Percentiles rank a stretch among this genome's conserved stretches.
Conservation (phyloP, 1,284 basidiomycete genomes). For the Boletellus deceptivus region DNA sequence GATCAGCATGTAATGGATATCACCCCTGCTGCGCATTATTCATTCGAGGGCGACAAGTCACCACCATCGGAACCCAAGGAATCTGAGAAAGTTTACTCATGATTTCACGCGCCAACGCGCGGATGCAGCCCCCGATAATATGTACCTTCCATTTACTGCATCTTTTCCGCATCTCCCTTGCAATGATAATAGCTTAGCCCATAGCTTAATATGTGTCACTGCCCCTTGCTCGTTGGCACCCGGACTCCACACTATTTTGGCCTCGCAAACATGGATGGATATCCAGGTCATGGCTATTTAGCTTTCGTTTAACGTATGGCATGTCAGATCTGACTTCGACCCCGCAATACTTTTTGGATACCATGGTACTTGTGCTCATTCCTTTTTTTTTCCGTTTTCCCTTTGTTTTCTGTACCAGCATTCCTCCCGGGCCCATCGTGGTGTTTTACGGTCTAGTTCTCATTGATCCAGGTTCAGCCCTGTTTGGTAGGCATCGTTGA, state of each 20-base stretch:
- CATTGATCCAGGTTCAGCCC: constrained; percentile 3
- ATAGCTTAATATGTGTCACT: constrained; percentile 17
- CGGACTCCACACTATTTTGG: constrained; percentile 8
- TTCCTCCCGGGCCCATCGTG: constrained; percentile 4
- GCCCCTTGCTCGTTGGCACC: constrained; percentile 10
- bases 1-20: constrained; percentile 23
- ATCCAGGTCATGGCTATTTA: constrained; percentile 14
- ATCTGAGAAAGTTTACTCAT: constrained; percentile 32
- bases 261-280: constrained; percentile 12
- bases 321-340: constrained; percentile 14
- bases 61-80: constrained; percentile 19
- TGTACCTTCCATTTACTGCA: constrained; percentile 28
- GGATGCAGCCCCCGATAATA: constrained; percentile 8
- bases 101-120: constrained; percentile 9
- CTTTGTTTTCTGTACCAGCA: constrained; percentile 8
- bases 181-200: constrained; percentile 20
- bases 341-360: constrained; percentile 28
- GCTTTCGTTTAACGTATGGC: constrained; percentile 10
- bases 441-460: neutral
- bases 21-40: constrained; percentile 16
- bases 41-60: constrained; percentile 21
- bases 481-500: constrained; percentile 12
- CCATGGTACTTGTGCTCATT: constrained; percentile 14
- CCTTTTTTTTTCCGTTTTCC: neutral
- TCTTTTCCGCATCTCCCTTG: constrained; percentile 20